These are phyloP conservation scores for Oryza meridionalis DNA, from an alignment of 176 grass and related monocot species.

Conservation along the genomic window DNA sequence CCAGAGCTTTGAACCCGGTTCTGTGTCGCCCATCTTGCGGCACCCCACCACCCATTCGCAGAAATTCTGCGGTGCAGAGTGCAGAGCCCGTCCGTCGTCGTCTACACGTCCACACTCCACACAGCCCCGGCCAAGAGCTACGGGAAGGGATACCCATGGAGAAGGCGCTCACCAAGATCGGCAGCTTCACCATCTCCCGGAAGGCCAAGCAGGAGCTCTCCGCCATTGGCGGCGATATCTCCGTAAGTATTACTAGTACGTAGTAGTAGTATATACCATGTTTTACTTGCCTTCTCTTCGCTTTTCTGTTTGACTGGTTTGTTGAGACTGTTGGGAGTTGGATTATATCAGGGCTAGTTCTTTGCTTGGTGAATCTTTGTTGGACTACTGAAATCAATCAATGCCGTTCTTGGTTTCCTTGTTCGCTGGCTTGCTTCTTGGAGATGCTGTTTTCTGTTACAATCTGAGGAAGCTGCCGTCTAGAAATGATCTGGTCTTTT, in stretches of 20 bases:
- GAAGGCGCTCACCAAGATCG: slow-evolving; percentile 80
- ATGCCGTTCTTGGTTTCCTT: not conserved
- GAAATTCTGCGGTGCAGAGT: not conserved
- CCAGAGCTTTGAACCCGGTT: slow-evolving; percentile 21
- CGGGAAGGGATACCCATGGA: slow-evolving; percentile 52
- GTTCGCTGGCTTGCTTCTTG: not conserved
- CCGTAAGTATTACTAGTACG: slow-evolving; percentile 45
- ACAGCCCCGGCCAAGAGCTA: not conserved
- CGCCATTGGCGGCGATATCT: slow-evolving; percentile 90
- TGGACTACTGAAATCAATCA: not conserved
- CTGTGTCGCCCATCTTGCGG: slow-evolving; percentile 47
- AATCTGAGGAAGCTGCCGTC: not conserved
- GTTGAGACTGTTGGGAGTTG: not conserved
- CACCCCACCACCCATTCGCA: not conserved
- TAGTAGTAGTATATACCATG: too few species aligned
- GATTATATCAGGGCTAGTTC: not conserved
- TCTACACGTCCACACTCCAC: not conserved
- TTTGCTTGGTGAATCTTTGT: not conserved
- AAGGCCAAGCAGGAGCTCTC: slow-evolving; percentile 98
- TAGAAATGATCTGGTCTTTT: not conserved
- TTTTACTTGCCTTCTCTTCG: not conserved
- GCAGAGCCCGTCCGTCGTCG: not conserved
- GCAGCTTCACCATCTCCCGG: slow-evolving; percentile 85
- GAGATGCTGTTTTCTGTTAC: slow-evolving; percentile 17
- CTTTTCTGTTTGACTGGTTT: not conserved